These are phyloP conservation scores for Fomitopsis palustris DNA, from an alignment of 1,284 basidiomycete genomes.

Conservation along the genomic window DNA sequence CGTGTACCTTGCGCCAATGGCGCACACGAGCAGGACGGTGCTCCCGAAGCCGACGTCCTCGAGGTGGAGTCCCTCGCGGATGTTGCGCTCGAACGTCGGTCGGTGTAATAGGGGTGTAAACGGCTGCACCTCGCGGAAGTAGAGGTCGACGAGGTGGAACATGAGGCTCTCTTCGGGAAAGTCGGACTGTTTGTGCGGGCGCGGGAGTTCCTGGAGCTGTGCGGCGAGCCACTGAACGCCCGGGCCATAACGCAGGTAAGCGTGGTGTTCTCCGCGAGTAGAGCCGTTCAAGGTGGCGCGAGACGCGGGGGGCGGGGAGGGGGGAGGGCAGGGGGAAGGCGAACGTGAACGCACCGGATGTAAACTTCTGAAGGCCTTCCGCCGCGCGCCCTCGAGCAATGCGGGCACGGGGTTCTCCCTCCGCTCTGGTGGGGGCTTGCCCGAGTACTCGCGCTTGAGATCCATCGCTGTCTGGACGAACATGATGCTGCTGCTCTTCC, in stretches of 20 bases:
- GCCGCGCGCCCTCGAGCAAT: constrained; percentile 13
- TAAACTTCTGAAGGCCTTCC: constrained; percentile 25
- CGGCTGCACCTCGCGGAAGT: constrained; percentile 61
- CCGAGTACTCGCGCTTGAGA: constrained; percentile 43
- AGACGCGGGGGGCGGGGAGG: background rate
- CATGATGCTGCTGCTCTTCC: constrained; percentile 49
- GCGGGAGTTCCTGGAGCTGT: constrained; percentile 25
- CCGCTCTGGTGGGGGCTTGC: constrained; percentile 14
- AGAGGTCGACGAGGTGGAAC: constrained; percentile 58
- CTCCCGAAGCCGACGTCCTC: constrained; percentile 62
- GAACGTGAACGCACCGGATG: constrained; percentile 23
- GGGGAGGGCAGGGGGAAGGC: background rate
- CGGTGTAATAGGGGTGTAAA: constrained; percentile 77
- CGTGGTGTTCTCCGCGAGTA: background rate
- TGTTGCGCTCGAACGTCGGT: constrained; percentile 64
- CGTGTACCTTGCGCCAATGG: constrained; percentile 66
- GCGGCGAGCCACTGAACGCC: constrained; percentile 30
- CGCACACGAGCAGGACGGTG: constrained; percentile 72
- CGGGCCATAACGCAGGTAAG: background rate
- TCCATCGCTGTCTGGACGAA: constrained; percentile 48
- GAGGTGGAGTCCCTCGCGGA: constrained; percentile 55
- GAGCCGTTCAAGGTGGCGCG: background rate
- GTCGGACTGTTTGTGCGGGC: constrained; percentile 23
- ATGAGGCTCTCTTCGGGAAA: constrained; percentile 69
- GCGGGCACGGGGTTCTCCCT: constrained; percentile 13